Base-by-base conservation (phyloP, 2,329 filamentous ascomycete genomes). In the Colletotrichum cordylinicola region DNA sequence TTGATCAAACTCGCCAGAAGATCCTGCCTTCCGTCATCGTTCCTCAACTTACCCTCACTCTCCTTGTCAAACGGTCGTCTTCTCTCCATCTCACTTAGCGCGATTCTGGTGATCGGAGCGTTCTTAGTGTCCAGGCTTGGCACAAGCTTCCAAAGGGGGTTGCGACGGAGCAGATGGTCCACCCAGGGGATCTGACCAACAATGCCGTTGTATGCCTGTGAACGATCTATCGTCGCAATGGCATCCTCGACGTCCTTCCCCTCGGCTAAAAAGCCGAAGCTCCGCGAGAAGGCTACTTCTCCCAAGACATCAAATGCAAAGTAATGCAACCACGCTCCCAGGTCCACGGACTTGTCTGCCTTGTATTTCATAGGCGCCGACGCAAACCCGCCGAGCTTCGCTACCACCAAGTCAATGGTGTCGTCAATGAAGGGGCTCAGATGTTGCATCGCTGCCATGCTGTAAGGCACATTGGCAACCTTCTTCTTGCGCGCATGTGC, bases 401-500 rank as follows among this genome's bases (percentile, higher is more conserved):
- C 76, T 43, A 84, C 81, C 8, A 91, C 80, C 29, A 88, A 78
- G 76, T 88, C 85, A 68, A 90, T 86, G 18, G 87, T 88, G 76
- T 89, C 88, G 79, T 90, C 84, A 79, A 90, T 89, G 71, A 88
- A 89, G 15, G 86, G 86, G 69, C 84, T 84, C 39, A 89, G 85
- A 81, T 89, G 86, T 76, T 88, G 86, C 88, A 90, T 90, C 9
- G 87, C 86, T 0, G 86, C 85, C 88, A 90, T 89, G 80, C 85
- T 87, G 80, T 90, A 90, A 0, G 88, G 87, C 43, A 88, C 86
- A 65, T 88, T 88, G 78, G 86, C 87, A 6, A 88, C 87, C 79
- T 88, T 86, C 82, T 91, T 91, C 85, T 90, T 90, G 75, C 86
- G 84, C 0, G 88, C 88, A 80, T 91, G 90, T n/a, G 89, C 87